phyloP scores from a whole-genome alignment of 139 green algal species.

The Chlorella sorokiniana region DNA sequence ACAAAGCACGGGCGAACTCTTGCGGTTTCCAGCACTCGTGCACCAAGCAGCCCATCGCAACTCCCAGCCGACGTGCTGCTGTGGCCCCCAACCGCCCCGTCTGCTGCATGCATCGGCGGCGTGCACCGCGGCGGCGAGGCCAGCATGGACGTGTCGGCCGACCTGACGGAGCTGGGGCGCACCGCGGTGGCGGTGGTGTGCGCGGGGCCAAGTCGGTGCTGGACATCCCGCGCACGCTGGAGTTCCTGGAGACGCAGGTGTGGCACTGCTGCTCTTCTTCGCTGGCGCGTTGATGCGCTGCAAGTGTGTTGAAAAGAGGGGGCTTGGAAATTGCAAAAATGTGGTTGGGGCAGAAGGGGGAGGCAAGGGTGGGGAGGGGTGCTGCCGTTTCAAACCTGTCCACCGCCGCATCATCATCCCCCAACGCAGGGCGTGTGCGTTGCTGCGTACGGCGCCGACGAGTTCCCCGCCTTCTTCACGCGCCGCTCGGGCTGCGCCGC shows the following conservation, averaged over 20 bases:
- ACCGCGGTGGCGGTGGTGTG: constrained; percentile 94
- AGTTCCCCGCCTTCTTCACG: constrained; percentile 98
- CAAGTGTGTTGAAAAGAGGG: not conserved
- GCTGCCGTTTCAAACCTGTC: not conserved
- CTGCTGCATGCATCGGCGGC: constrained; percentile 67
- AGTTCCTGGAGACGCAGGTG: constrained; percentile 88
- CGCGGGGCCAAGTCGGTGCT: constrained; percentile 96
- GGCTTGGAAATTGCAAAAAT: not conserved
- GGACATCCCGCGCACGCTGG: constrained; percentile 96
- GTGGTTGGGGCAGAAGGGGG: not conserved
- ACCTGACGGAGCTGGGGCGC: constrained; percentile 88
- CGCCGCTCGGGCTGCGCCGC: constrained; percentile 69
- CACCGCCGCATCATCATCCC: not conserved
- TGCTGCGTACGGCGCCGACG: constrained; percentile 72
- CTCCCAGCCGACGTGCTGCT: too few species aligned
- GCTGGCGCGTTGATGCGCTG: too few species aligned
- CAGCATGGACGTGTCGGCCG: constrained; percentile 89
- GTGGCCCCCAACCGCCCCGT: not conserved
- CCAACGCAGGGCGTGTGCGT: constrained; percentile 87
- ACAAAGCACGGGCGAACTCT: too few species aligned
- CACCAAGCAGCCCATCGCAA: too few species aligned
- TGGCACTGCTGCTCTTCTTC: too few species aligned
- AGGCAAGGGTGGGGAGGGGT: not conserved
- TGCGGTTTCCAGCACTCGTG: too few species aligned
- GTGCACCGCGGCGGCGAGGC: constrained; percentile 82